phyloP scores from a whole-genome alignment of 2,329 filamentous ascomycete genomes.

The Sclerotinia minor region DNA sequence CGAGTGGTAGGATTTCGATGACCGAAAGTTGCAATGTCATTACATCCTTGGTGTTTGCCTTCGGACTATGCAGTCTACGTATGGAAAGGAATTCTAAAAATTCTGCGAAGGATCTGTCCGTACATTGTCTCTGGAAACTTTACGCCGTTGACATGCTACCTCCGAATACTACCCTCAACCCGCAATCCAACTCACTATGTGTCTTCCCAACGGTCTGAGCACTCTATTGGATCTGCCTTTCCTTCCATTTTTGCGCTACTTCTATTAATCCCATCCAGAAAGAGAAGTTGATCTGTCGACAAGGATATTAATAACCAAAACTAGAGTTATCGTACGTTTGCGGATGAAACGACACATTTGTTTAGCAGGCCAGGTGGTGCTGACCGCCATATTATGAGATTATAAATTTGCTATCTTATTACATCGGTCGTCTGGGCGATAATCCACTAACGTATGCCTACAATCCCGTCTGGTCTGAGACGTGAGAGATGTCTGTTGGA shows the following conservation, averaged over 20 bases:
- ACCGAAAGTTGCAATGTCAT: conserved; percentile 3
- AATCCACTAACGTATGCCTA: background rate
- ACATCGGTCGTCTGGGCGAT: background rate
- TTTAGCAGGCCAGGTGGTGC: background rate
- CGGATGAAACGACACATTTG: background rate
- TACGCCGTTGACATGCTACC: background rate
- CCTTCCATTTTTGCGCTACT: background rate
- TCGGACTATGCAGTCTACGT: background rate
- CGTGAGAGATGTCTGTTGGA: background rate
- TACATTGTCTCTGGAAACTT: conserved; percentile 2
- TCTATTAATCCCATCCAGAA: background rate
- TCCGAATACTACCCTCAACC: background rate
- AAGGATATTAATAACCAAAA: background rate
- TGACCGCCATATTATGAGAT: conserved; percentile 2
- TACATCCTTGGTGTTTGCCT: background rate
- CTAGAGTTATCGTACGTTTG: background rate
- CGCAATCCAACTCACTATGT: background rate
- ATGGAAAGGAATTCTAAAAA: background rate
- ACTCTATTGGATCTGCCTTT: background rate
- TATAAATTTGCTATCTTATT: background rate
- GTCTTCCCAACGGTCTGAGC: background rate
- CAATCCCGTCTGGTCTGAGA: background rate
- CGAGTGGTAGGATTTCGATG: background rate
- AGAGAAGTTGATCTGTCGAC: background rate
- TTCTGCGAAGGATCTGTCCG: background rate